These are phyloP conservation scores for Lasiodiplodia sp. DNA, from an alignment of 2,329 filamentous ascomycete genomes.

Conservation along the genomic window DNA sequence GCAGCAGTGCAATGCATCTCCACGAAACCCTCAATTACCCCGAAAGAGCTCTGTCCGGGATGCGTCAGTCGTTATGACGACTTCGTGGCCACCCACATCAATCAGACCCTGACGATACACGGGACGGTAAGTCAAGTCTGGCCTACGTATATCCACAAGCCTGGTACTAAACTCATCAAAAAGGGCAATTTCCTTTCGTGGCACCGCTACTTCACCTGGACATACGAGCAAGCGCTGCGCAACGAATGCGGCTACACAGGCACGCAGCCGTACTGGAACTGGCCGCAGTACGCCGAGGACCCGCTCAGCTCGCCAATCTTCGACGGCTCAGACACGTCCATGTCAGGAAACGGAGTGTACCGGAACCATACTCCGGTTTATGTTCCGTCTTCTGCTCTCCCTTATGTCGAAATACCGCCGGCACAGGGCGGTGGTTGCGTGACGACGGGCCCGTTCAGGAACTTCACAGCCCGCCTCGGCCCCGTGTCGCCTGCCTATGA, in stretches of 20 bases:
- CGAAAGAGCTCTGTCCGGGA: slow-evolving; percentile 39
- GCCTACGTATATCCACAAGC: neutral
- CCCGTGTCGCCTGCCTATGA: slow-evolving; percentile 52
- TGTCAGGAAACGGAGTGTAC: slow-evolving; percentile 55
- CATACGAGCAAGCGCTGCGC: slow-evolving; percentile 51
- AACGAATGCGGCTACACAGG: slow-evolving; percentile 54
- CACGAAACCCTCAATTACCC: slow-evolving; percentile 40
- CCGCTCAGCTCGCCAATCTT: slow-evolving; percentile 59
- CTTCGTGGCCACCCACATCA: slow-evolving; percentile 47
- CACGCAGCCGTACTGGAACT: slow-evolving; percentile 60
- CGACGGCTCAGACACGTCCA: slow-evolving; percentile 59
- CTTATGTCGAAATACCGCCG: slow-evolving; percentile 50
- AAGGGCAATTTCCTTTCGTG: slow-evolving; percentile 48
- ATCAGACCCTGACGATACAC: slow-evolving; percentile 44
- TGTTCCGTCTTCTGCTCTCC: slow-evolving; percentile 37
- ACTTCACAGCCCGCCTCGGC: slow-evolving; percentile 55
- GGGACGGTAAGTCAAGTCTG: slow-evolving; percentile 38
- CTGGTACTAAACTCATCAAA: slow-evolving; percentile 10
- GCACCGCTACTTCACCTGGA: slow-evolving; percentile 53
- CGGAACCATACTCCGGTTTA: slow-evolving; percentile 10
- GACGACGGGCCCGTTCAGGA: slow-evolving; percentile 58
- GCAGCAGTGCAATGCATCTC: slow-evolving; percentile 46
- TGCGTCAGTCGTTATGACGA: slow-evolving; percentile 46
- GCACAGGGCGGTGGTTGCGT: slow-evolving; percentile 66
- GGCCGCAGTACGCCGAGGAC: slow-evolving; percentile 57